Percentiles rank a stretch among this genome's conserved stretches.
These are phyloP conservation scores for Tricholoma furcatifolium DNA, from an alignment of 768 basidiomycete species.

Conservation along the genomic window DNA sequence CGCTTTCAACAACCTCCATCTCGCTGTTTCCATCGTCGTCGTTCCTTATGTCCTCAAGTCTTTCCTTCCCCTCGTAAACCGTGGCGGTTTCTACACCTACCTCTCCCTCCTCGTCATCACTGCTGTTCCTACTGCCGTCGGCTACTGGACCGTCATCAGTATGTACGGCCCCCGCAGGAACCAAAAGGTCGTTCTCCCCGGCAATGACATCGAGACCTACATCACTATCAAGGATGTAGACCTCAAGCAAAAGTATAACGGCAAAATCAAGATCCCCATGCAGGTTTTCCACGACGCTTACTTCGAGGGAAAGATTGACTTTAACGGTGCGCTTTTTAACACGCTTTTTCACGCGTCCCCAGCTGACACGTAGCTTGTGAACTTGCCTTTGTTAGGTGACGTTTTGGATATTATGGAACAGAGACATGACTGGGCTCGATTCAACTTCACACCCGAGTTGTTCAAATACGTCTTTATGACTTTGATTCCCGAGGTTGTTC, in stretches of 20 bases:
- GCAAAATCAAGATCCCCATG: conserved; percentile 93
- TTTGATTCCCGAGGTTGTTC: conserved; percentile 90
- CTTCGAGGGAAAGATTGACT: conserved; percentile 94
- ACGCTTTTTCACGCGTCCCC: not conserved
- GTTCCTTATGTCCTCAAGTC: conserved; percentile 86
- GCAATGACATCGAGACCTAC: conserved; percentile 85
- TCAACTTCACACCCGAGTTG: conserved; percentile 86
- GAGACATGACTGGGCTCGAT: conserved; percentile 93
- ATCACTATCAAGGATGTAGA: conserved; percentile 86
- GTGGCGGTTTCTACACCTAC: conserved; percentile 85
- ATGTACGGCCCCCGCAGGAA: conserved; percentile 79
- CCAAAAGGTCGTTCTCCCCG: conserved; percentile 82
- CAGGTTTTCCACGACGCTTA: conserved; percentile 97
- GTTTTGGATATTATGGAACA: conserved; percentile 92
- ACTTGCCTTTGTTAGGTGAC: conserved; percentile 58
- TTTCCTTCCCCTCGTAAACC: conserved; percentile 76
- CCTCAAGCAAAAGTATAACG: conserved; percentile 76
- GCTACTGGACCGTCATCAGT: conserved; percentile 90
- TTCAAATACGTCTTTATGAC: conserved; percentile 91
- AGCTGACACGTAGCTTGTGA: conserved; percentile 3
- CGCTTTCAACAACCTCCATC: conserved; percentile 77
- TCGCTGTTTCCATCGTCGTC: conserved; percentile 72
- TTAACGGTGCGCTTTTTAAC: conserved; percentile 64
- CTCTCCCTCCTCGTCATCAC: conserved; percentile 73
- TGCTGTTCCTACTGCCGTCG: conserved; percentile 74